Conservation (phyloP, 306 rosid species). For the Cicer cuneatum region DNA sequence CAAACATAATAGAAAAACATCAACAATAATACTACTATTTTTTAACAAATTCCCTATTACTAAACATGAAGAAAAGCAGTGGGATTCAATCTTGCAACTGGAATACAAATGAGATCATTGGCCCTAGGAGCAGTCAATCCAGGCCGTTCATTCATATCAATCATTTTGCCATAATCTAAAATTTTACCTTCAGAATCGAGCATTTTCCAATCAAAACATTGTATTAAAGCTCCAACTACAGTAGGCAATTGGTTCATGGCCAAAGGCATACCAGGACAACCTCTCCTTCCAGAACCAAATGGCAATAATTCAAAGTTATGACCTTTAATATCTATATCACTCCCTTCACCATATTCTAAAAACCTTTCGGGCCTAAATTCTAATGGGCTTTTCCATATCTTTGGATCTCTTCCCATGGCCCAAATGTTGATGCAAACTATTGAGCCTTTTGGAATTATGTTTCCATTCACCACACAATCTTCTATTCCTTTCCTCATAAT, state of each 20-base stretch:
- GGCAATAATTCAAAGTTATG: constrained; percentile 24
- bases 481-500: constrained; percentile 49
- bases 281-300: constrained; percentile 64
- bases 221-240: constrained; percentile 47
- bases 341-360: background rate
- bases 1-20: no score
- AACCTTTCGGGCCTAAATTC: constrained; percentile 40
- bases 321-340: background rate
- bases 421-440: constrained; percentile 46
- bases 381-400: constrained; percentile 48
- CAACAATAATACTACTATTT: no score
- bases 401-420: constrained; percentile 62
- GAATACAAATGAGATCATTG: constrained; percentile 50
- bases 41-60: background rate
- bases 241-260: constrained; percentile 55
- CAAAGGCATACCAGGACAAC: constrained; percentile 58
- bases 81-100: constrained; percentile 45
- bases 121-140: constrained; percentile 62
- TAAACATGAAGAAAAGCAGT: constrained; percentile 24
- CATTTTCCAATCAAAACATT: constrained; percentile 62
- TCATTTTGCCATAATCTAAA: background rate
- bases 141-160: constrained; percentile 56
- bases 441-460: constrained; percentile 45
- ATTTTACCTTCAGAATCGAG: background rate
- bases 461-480: constrained; percentile 42